Evolutionary conservation across 768 basidiomycete species (phyloP).

Genomic region (Tylopilus sp.): DNA sequence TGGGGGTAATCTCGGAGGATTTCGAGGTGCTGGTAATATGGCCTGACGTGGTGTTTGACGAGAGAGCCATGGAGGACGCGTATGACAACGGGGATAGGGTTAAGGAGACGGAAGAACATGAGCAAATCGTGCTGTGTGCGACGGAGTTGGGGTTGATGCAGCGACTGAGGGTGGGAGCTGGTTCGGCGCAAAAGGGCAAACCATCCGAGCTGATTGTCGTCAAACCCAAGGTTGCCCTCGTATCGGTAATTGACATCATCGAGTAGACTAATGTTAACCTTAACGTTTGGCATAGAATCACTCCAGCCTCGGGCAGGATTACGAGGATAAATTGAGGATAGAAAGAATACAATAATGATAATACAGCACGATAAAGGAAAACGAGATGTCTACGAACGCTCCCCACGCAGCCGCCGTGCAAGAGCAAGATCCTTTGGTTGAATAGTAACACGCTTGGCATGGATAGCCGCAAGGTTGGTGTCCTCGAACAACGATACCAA

Average conservation of each 20-base stretch:
- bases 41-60: constrained; percentile 14
- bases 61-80: constrained; percentile 20
- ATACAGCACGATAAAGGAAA: constrained; percentile 11
- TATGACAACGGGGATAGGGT: constrained; percentile 19
- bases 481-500: constrained; percentile 78
- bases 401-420: constrained; percentile 75
- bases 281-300: no score
- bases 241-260: constrained; percentile 26
- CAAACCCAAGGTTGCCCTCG: constrained; percentile 34
- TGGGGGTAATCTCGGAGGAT: constrained; percentile 24
- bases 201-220: constrained; percentile 24
- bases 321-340: no score
- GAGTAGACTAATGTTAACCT: no score
- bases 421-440: constrained; percentile 86
- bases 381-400: constrained; percentile 49
- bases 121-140: constrained; percentile 28
- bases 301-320: no score
- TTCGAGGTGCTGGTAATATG: constrained; percentile 20
- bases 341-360: constrained; percentile 10
- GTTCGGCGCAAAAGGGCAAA: constrained; percentile 7
- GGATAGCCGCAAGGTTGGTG: constrained; percentile 81
- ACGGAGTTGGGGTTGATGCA: constrained; percentile 33
- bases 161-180: constrained; percentile 11
- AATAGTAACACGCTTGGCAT: constrained; percentile 81
- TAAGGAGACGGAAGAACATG: background rate